Base-by-base conservation (phyloP, 306 rosid species). In the Chamaecrista fasciculata region DNA sequence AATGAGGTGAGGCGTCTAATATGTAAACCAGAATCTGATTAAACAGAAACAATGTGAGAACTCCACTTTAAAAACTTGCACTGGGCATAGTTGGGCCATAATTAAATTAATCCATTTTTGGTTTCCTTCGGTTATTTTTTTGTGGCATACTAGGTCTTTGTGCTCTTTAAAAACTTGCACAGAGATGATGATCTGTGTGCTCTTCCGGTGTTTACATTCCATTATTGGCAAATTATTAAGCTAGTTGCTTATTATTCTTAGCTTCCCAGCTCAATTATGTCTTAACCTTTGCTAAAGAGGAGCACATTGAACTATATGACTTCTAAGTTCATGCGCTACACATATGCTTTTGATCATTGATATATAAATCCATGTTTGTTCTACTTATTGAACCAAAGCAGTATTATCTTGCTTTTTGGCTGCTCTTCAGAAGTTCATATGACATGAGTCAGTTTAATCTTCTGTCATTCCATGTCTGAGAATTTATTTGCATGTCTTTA, bases 341-440 rank as follows among this genome's bases (percentile, higher is more conserved):
- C 1, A 46, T 3, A 46, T 56, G 34, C 39, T 25, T 50, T 34
- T 25, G 47, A 43, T 19, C 47, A 36, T 37, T 73, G 67, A 67
- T 64, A 31, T 46, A 36, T 37, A 40, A 51, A 50, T 49, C 34
- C 60, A 16, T 20, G 14, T 18, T 28, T 67, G 55, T 50, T 42
- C 68, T 50, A 48, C 52, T 66, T 49, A 25, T 33, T 58, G 19
- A 64, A 12, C 49, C 23, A 64, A 70, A 19, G 56, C 59, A 39
- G 51, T 39, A 37, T 28, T 58, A 18, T 47, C 19, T 65, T 66
- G 23, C 33, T 23, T 66, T 66, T 66, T 66, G 60, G 24, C 49
- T 53, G 44, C 50, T 21, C 33, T 69, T 53, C 10, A 25, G 3
- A 53, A 28, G 36, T 2, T 24, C 9, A 2, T 2, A 18, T 40